phyloP scores from a whole-genome alignment of 495 filamentous ascomycete species.

The Penicillium cosmopolitanum region DNA sequence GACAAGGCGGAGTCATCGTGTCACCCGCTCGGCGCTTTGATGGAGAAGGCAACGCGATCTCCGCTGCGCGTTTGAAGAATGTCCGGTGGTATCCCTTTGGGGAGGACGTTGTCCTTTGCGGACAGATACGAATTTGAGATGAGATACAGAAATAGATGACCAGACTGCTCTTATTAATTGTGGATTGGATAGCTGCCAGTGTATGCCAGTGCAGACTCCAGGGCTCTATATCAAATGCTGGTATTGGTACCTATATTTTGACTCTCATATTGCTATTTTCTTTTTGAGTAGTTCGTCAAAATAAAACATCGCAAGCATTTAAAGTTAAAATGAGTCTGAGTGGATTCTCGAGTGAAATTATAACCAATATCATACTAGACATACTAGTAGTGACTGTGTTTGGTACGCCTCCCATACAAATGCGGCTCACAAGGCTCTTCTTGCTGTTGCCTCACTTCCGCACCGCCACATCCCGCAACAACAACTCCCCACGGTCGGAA shows the following conservation, averaged over 20 bases:
- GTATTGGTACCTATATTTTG: too few relatives aligned
- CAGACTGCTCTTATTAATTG: too few relatives aligned
- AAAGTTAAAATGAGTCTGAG: too few relatives aligned
- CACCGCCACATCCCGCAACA: background rate
- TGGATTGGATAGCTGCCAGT: too few relatives aligned
- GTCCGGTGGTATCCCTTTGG: conserved; percentile 78
- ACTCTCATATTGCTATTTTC: too few relatives aligned
- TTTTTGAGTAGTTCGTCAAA: too few relatives aligned
- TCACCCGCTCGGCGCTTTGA: conserved; percentile 55
- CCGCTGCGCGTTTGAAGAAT: conserved; percentile 62
- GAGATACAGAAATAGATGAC: background rate
- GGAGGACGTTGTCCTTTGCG: conserved; percentile 77
- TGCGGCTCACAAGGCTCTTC: background rate
- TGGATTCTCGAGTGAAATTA: too few relatives aligned
- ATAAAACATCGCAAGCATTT: too few relatives aligned
- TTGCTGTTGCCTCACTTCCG: background rate
- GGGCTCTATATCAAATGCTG: too few relatives aligned
- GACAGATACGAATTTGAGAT: conserved; percentile 41
- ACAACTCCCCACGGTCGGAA: background rate
- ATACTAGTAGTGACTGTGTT: too few relatives aligned
- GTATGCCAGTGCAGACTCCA: too few relatives aligned
- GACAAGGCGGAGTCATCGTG: conserved; percentile 75
- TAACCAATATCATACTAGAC: too few relatives aligned
- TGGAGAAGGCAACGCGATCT: conserved; percentile 46
- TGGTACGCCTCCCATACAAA: background rate